Percentiles rank a stretch among this genome's conserved stretches.
Conservation (phyloP, 805 yeast species). For the Lipomyces kockii region DNA sequence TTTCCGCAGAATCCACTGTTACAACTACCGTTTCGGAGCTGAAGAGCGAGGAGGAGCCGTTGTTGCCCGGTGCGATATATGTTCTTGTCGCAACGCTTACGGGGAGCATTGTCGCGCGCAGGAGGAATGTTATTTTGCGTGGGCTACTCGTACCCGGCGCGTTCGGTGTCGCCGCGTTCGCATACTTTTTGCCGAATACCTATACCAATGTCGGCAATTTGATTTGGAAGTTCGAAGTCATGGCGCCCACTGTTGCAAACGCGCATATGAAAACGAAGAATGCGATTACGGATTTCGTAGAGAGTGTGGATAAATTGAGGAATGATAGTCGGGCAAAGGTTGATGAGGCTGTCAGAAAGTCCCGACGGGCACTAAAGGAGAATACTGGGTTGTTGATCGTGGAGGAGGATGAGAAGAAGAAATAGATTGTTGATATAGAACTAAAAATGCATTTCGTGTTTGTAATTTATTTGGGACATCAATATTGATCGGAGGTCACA, state of each 20-base stretch:
- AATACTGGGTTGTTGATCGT: conserved; percentile 72
- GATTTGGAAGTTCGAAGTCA: conserved; percentile 62
- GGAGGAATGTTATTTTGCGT: conserved; percentile 61
- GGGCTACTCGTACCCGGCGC: conserved; percentile 57
- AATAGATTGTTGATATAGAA: conserved; percentile 6
- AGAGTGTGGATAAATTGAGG: conserved; percentile 38
- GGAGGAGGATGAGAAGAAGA: conserved; percentile 54
- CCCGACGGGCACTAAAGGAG: conserved; percentile 55
- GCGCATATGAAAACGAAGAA: conserved; percentile 59
- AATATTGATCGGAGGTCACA: too few relatives aligned
- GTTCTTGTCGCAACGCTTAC: conserved; percentile 69
- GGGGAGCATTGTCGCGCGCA: conserved; percentile 75
- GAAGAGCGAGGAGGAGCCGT: conserved; percentile 67
- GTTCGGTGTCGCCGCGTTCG: conserved; percentile 68
- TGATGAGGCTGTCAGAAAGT: conserved; percentile 41
- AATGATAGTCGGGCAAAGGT: conserved; percentile 50
- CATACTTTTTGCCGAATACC: conserved; percentile 73
- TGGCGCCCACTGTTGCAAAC: conserved; percentile 56
- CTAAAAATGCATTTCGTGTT: background rate
- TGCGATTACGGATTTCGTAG: conserved; percentile 48
- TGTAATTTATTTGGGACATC: too few relatives aligned
- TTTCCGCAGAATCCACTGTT: conserved; percentile 65
- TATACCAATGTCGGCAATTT: conserved; percentile 62
- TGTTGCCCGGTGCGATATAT: conserved; percentile 73
- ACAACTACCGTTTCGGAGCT: conserved; percentile 65